Evolutionary conservation across 768 basidiomycete species (phyloP).

Genomic region (Chalciporus pseudorubinellus): DNA sequence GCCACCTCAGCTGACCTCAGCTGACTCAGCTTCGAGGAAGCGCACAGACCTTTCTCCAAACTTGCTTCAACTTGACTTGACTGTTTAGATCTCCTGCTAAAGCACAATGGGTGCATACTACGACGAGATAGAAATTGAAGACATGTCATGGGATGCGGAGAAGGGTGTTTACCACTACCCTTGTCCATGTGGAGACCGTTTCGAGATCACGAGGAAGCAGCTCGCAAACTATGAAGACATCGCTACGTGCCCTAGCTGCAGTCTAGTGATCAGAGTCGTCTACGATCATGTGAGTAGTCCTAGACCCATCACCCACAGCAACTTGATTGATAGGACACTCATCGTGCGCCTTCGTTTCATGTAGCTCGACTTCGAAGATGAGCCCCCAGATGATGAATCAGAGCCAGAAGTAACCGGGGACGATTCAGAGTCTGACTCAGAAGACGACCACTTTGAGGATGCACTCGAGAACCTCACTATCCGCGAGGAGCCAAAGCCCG

Average conservation of each 20-base stretch:
- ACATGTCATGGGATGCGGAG: constrained; percentile 86
- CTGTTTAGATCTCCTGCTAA: constrained; percentile 2
- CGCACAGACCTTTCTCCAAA: constrained; percentile 6
- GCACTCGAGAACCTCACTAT: constrained; percentile 59
- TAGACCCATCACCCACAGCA: constrained; percentile 32
- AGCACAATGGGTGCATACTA: constrained; percentile 77
- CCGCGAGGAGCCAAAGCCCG: constrained; percentile 11
- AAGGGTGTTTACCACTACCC: constrained; percentile 92
- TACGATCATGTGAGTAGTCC: constrained; percentile 75
- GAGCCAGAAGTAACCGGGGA: constrained; percentile 34
- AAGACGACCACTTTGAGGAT: constrained; percentile 55
- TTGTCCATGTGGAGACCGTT: constrained; percentile 96
- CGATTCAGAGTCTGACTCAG: constrained; percentile 36
- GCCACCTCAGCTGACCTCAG: neutral
- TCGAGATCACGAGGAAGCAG: constrained; percentile 88
- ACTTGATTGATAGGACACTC: constrained; percentile 2
- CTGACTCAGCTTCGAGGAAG: constrained; percentile 11
- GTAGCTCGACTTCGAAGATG: constrained; percentile 84
- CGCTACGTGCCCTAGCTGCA: constrained; percentile 95
- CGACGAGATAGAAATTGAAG: constrained; percentile 97
- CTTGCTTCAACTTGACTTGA: neutral
- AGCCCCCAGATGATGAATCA: constrained; percentile 52
- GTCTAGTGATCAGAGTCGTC: constrained; percentile 86
- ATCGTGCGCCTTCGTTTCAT: neutral
- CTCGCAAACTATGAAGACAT: constrained; percentile 89